Evolutionary conservation across 345 rosid genomes (phyloP).

Genomic region (Salix brachista): DNA sequence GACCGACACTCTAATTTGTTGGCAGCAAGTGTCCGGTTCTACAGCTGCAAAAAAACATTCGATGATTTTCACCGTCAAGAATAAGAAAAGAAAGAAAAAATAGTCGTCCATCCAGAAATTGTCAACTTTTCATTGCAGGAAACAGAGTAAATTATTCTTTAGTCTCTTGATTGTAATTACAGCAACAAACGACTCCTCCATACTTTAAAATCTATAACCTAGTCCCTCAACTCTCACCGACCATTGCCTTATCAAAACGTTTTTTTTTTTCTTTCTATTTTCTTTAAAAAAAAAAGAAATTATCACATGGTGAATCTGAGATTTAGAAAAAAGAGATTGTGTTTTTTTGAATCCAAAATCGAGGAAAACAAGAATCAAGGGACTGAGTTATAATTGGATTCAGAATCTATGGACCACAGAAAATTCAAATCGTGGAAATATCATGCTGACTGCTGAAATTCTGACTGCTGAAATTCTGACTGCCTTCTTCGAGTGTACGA

Average conservation of each 20-base stretch:
- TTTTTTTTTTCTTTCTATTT: neutral
- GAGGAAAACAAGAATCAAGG: neutral
- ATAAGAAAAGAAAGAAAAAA: neutral
- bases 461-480: neutral
- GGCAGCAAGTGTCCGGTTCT: neutral
- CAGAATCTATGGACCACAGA: neutral
- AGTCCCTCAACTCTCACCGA: neutral
- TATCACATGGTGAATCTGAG: neutral
- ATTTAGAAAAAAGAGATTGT: neutral
- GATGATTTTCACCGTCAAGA: neutral
- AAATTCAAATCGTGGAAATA: neutral
- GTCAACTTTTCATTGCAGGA: neutral
- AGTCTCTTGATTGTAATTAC: neutral
- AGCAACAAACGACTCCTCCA: neutral
- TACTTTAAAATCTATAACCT: neutral
- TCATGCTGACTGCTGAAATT: neutral
- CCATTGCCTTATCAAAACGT: neutral
- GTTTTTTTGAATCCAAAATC: neutral
- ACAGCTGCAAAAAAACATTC: neutral
- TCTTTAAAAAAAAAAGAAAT: neutral
- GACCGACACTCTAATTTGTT: neutral
- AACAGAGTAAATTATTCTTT: neutral
- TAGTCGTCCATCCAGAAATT: neutral
- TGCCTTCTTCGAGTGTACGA: neutral
- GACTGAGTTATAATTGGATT: neutral